phyloP scores from a whole-genome alignment of 2,329 filamentous ascomycete genomes.

The Chaetomium sp. region DNA sequence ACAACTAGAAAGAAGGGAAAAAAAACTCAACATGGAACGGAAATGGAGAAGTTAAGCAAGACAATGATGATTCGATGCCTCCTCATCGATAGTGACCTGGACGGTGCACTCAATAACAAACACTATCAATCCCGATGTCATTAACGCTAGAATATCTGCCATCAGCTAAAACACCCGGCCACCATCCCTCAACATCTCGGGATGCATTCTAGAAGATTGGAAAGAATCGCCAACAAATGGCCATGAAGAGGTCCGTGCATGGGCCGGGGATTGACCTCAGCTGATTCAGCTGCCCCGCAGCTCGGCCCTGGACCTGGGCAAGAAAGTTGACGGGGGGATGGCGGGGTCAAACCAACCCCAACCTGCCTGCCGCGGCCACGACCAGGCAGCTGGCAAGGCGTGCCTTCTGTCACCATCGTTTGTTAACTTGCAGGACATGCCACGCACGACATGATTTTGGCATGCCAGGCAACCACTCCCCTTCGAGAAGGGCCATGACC shows the following conservation, averaged over 20 bases:
- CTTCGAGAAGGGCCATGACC: neutral
- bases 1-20: no score
- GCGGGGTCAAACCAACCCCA: neutral
- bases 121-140: neutral
- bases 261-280: neutral
- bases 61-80: neutral
- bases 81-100: neutral
- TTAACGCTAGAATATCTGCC: neutral
- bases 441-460: neutral
- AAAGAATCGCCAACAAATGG: constrained; percentile 1
- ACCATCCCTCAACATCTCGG: neutral
- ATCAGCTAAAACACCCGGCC: neutral
- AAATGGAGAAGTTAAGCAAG: neutral
- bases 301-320: no score
- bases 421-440: neutral
- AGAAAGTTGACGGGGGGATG: neutral
- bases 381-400: constrained; percentile 5
- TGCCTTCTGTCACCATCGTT: neutral
- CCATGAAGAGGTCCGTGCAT: constrained; percentile 1
- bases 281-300: constrained; percentile 14
- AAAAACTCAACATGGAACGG: neutral
- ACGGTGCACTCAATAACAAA: neutral
- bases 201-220: neutral
- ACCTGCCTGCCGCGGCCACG: neutral
- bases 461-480: neutral